Evolutionary conservation across 345 rosid species (phyloP).

Genomic region (Microthlaspi erraticum): DNA sequence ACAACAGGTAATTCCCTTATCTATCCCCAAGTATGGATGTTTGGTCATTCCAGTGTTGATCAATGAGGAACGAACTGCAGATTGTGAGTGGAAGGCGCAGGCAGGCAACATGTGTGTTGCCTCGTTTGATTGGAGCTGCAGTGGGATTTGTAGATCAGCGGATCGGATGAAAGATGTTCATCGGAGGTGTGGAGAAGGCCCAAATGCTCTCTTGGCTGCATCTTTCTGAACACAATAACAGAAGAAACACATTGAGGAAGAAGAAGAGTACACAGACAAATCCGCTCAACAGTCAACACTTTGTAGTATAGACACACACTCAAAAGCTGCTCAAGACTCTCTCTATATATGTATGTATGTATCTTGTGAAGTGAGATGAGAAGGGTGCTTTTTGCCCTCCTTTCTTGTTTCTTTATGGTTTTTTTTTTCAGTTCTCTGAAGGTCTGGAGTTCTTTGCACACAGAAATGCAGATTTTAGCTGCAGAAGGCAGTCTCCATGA

Average conservation of each 20-base stretch:
- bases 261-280: conserved; percentile 36
- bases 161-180: conserved; percentile 91
- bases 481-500: conserved; percentile 34
- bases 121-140: conserved; percentile 91
- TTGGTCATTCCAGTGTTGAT: conserved; percentile 9
- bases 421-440: conserved; percentile 12
- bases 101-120: conserved; percentile 92
- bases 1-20: conserved; percentile 71
- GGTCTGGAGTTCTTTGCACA: conserved; percentile 29
- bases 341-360: conserved; percentile 38
- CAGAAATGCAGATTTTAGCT: conserved; percentile 35
- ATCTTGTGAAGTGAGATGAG: conserved; percentile 41
- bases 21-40: neutral
- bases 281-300: conserved; percentile 18
- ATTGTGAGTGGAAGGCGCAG: conserved; percentile 97
- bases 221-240: conserved; percentile 50
- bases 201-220: conserved; percentile 71
- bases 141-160: conserved; percentile 85
- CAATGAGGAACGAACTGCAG: conserved; percentile 46
- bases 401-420: conserved; percentile 28
- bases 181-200: conserved; percentile 90
- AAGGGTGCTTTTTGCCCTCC: conserved; percentile 43
- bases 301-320: conserved; percentile 37
- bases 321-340: conserved; percentile 11
- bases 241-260: conserved; percentile 26